These are phyloP conservation scores for Wilcoxina mikolae DNA, from an alignment of 495 filamentous ascomycete species.

Conservation along the genomic window DNA sequence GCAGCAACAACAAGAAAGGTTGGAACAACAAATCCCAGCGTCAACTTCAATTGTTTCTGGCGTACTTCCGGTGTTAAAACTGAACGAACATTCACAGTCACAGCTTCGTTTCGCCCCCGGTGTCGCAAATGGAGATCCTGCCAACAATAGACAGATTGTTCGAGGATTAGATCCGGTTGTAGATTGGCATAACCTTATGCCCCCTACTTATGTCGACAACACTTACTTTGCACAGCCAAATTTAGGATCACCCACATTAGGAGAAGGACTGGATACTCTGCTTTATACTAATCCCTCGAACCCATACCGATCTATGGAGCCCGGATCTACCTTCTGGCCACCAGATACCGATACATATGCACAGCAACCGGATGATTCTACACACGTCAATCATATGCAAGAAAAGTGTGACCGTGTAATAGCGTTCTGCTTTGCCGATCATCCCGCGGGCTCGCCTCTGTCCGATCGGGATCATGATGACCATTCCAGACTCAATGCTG, in stretches of 20 bases:
- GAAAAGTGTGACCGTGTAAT: conserved; percentile 38
- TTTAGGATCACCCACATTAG: neutral
- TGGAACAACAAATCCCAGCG: conserved; percentile 1
- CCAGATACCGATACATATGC: neutral
- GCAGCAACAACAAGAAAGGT: conserved; percentile 1
- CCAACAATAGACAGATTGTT: too few species aligned
- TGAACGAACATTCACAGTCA: neutral
- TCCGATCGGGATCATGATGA: neutral
- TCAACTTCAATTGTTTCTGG: conserved; percentile 1
- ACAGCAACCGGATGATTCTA: neutral
- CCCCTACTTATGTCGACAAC: neutral
- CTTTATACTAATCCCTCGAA: neutral
- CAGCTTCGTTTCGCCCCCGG: neutral
- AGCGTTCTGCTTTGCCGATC: conserved; percentile 41
- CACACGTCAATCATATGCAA: neutral
- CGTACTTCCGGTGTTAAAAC: neutral
- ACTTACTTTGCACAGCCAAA: neutral
- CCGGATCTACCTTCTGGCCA: conserved; percentile 7
- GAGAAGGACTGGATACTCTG: neutral
- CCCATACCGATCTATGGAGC: conserved; percentile 24
- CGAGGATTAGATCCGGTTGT: too few species aligned
- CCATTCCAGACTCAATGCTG: neutral
- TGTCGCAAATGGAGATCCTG: too few species aligned
- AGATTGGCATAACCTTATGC: neutral
- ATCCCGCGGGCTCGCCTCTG: conserved; percentile 20